Evolutionary conservation across 768 basidiomycete species (phyloP), one percentile per base, ranked within the genome.

Genomic region (Russula emetica): DNA sequence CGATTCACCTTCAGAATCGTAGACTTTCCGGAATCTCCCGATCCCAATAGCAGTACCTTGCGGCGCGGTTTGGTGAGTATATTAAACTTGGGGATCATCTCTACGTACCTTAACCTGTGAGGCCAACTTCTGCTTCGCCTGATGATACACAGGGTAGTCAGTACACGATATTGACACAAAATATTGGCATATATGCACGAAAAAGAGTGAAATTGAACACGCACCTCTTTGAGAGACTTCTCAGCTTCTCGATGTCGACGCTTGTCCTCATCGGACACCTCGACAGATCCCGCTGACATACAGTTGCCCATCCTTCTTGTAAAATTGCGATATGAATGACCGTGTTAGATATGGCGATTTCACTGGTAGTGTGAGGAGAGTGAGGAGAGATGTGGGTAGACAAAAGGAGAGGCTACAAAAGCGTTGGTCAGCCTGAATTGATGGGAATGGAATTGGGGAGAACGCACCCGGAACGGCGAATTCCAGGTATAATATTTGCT

Each of bases 11-110:
- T 94, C 74, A 94, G 81, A 71, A 97, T 82, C 10, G 94, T 97
- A 7, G 90, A 92, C 76, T 97, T 98, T 26, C 94, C 94, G 36
- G 88, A 91, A 72, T 96, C 94, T 32, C 94, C 94, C 49, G 94
- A 94, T 49, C 94, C 94, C 44, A 98, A 80, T 28, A 98, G 80
- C 55, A 98, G 79, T 18, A 97, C 87, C 88, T 94, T 65, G 24
- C 61, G 8, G 22, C 14, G 30, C n/a, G 26, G 22, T 36, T 67
- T 42, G 56, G 55, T 11, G 26, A 36, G 5, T 20, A 30, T 34
- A 36, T 63, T 5, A 64, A 20, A 52, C 63, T 1, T n/a, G 20
- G 8, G n/a, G 10, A 51, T 44, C 44, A 52, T 5, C 9, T 51
- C 47, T 18, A 69, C 74, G 47, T 65, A 88, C 90, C 83, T 92